These are phyloP conservation scores for Aristolochia fimbriata DNA, from an alignment of 164 flowering plant genomes.

Conservation along the genomic window DNA sequence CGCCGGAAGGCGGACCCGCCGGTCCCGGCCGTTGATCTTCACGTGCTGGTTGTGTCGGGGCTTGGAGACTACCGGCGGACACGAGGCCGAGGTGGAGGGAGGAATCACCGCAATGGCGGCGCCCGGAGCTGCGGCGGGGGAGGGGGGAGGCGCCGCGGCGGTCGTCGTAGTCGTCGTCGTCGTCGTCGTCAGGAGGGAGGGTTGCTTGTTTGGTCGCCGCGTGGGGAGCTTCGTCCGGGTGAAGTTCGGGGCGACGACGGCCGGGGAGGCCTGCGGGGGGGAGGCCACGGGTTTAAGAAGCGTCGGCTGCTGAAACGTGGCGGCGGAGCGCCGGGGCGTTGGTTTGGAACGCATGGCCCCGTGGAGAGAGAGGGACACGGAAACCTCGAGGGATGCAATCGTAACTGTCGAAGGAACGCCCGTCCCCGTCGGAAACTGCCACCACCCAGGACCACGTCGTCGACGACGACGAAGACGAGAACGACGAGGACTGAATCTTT, in stretches of 20 bases:
- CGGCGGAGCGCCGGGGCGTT: conserved; percentile 1
- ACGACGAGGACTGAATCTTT: no score
- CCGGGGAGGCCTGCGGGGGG: background rate
- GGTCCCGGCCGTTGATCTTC: conserved; percentile 21
- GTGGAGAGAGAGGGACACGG: no score
- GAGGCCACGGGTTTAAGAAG: no score
- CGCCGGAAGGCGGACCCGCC: conserved; percentile 23
- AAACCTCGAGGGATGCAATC: no score
- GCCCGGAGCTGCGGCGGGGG: background rate
- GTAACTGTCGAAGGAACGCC: no score
- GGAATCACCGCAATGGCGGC: background rate
- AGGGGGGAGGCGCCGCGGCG: background rate
- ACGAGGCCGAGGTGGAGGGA: background rate
- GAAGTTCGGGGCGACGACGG: background rate
- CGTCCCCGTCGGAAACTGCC: no score
- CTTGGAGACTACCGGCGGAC: background rate
- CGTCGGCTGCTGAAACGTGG: no score
- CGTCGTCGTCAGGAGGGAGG: background rate
- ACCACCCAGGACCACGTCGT: no score
- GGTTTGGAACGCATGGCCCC: conserved; percentile 1
- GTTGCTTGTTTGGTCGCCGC: background rate
- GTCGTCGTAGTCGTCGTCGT: background rate
- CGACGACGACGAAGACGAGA: no score
- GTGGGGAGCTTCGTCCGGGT: conserved; percentile 1
- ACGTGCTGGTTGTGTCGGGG: conserved; percentile 5